Conservation (phyloP, 1,284 basidiomycete genomes). For the Kwoniella shivajii region DNA sequence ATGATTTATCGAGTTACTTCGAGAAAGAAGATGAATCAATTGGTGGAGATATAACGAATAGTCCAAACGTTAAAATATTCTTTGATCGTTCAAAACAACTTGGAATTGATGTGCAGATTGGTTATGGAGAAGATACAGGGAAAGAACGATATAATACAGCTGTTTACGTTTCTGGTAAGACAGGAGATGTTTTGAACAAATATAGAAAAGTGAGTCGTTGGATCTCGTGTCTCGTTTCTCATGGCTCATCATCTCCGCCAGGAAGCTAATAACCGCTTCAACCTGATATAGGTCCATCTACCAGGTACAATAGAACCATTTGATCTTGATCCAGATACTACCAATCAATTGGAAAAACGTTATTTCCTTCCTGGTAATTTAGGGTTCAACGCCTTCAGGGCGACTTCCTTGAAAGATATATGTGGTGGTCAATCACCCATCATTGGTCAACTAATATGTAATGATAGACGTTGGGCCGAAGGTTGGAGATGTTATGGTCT, state of each 20-base stretch:
- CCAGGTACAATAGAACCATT: slow-evolving; percentile 44
- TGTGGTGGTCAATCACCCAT: slow-evolving; percentile 30
- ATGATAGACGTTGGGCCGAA: slow-evolving; percentile 46
- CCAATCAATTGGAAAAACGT: slow-evolving; percentile 48
- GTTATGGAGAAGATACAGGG: slow-evolving; percentile 41
- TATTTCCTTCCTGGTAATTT: slow-evolving; percentile 44
- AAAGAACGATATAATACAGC: slow-evolving; percentile 38
- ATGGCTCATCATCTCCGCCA: background rate
- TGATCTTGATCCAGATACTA: slow-evolving; percentile 33
- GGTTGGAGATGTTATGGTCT: slow-evolving; percentile 43
- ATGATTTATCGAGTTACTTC: slow-evolving; percentile 35
- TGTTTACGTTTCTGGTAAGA: slow-evolving; percentile 33
- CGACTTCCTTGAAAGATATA: slow-evolving; percentile 26
- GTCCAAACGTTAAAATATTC: slow-evolving; percentile 30
- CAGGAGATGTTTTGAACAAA: slow-evolving; percentile 36
- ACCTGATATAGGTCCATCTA: slow-evolving; percentile 40
- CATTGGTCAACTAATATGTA: slow-evolving; percentile 44
- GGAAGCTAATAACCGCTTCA: too few species aligned
- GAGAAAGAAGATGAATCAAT: slow-evolving; percentile 23
- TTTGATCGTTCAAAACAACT: slow-evolving; percentile 32
- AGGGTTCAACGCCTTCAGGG: slow-evolving; percentile 41
- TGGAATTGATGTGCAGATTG: slow-evolving; percentile 40
- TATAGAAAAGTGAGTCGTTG: slow-evolving; percentile 37
- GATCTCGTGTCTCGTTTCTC: background rate
- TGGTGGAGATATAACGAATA: slow-evolving; percentile 24